These are phyloP conservation scores for Mycena belliarum DNA, from an alignment of 768 basidiomycete species.

Conservation along the genomic window DNA sequence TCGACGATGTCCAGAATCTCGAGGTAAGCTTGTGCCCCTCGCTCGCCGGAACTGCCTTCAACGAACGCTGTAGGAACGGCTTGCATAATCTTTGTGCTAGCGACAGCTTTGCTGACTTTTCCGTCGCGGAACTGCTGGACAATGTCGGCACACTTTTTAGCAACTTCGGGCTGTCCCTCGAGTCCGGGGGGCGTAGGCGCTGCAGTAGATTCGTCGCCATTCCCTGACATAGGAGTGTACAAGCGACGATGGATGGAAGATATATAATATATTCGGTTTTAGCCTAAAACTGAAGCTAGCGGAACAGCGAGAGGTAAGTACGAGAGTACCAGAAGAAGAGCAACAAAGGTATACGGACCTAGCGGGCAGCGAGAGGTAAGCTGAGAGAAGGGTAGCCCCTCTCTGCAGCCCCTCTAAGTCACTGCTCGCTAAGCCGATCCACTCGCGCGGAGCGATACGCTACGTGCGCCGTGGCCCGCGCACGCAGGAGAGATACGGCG, in stretches of 20 bases:
- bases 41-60: not conserved
- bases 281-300: not conserved
- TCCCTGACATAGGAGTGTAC: not conserved
- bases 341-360: no score
- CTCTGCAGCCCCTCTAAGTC: no score
- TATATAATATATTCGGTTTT: not conserved
- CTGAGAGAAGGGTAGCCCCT: no score
- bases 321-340: no score
- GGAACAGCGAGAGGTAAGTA: no score
- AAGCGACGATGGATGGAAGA: not conserved
- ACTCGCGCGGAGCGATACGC: not conserved
- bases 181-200: not conserved
- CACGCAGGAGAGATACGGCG: not conserved
- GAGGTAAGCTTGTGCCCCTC: not conserved
- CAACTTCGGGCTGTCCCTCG: not conserved
- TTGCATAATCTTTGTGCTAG: not conserved
- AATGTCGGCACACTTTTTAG: not conserved
- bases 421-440: no score
- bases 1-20: not conserved
- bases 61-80: not conserved
- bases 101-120: not conserved
- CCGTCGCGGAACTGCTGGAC: not conserved
- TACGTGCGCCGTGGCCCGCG: not conserved
- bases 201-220: not conserved
- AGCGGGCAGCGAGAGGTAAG: no score